A percentile compares a stretch with the other conserved stretches of the same genome.
Evolutionary conservation across 2,329 filamentous ascomycete species (phyloP).

Genomic region (Epichloe brachyelytri): DNA sequence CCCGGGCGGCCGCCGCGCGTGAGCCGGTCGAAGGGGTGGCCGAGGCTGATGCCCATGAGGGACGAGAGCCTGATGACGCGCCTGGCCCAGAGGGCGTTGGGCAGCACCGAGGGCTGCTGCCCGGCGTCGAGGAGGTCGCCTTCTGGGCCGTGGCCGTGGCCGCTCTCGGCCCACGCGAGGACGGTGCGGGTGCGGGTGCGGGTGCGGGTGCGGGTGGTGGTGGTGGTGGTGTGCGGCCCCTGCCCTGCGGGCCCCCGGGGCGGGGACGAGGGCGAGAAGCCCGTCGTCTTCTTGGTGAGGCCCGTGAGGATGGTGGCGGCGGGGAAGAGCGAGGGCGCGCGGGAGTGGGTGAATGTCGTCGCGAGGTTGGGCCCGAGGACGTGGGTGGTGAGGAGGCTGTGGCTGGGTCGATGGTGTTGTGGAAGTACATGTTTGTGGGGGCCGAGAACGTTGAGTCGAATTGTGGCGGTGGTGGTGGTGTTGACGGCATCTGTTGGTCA

Average conservation of each 20-base stretch:
- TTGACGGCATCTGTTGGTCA: background rate
- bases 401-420: constrained; percentile 16
- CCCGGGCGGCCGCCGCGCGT: constrained; percentile 6
- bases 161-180: constrained; percentile 21
- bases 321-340: constrained; percentile 5
- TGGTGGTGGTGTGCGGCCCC: background rate
- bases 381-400: constrained; percentile 15
- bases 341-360: constrained; percentile 17
- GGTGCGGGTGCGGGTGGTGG: constrained; percentile 10
- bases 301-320: constrained; percentile 2
- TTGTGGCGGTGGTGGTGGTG: background rate
- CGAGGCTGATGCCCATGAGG: constrained; percentile 17
- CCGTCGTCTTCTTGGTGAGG: constrained; percentile 19
- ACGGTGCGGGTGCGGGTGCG: constrained; percentile 15
- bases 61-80: constrained; percentile 18
- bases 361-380: constrained; percentile 21
- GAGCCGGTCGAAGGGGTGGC: constrained; percentile 16
- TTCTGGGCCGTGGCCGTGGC: constrained; percentile 16
- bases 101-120: constrained; percentile 11
- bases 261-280: constrained; percentile 17
- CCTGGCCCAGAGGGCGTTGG: constrained; percentile 19
- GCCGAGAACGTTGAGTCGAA: constrained; percentile 13
- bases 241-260: no score
- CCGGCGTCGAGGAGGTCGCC: constrained; percentile 18
- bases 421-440: constrained; percentile 17